Conservation (phyloP, 352 stramenopile species). For the Globisporangium parvum region DNA sequence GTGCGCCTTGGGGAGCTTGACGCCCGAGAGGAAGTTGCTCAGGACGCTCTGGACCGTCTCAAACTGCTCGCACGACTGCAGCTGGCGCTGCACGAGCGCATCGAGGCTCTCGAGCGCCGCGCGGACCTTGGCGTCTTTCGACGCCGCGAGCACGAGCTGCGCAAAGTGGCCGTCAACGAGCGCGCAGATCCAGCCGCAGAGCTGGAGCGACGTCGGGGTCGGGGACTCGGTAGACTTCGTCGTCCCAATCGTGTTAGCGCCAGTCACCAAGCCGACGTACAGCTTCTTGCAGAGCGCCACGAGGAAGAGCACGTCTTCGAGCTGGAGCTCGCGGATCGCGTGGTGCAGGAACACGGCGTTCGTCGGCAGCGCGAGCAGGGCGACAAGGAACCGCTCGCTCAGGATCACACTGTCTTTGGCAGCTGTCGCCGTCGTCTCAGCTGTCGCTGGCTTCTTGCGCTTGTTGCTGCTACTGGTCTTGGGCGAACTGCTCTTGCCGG, state of each 20-base stretch:
- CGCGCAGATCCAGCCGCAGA: conserved; percentile 65
- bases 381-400: conserved; percentile 49
- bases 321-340: conserved; percentile 59
- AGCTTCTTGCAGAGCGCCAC: conserved; percentile 71
- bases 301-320: conserved; percentile 64
- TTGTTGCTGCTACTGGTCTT: conserved; percentile 15
- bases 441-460: conserved; percentile 23
- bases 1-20: conserved; percentile 52
- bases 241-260: conserved; percentile 13
- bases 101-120: conserved; percentile 43
- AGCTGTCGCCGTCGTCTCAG: not conserved
- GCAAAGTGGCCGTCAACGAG: conserved; percentile 71
- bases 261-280: conserved; percentile 34
- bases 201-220: conserved; percentile 36
- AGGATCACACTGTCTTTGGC: conserved; percentile 12
- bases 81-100: conserved; percentile 45
- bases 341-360: conserved; percentile 77
- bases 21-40: conserved; percentile 71
- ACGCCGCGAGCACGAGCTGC: conserved; percentile 54
- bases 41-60: conserved; percentile 69
- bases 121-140: conserved; percentile 32
- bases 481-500: not conserved
- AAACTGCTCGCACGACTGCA: conserved; percentile 49
- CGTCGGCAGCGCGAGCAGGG: conserved; percentile 49
- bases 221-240: conserved; percentile 14